phyloP scores from a whole-genome alignment of 305 asterid species.

The Fraxinus nigra region DNA sequence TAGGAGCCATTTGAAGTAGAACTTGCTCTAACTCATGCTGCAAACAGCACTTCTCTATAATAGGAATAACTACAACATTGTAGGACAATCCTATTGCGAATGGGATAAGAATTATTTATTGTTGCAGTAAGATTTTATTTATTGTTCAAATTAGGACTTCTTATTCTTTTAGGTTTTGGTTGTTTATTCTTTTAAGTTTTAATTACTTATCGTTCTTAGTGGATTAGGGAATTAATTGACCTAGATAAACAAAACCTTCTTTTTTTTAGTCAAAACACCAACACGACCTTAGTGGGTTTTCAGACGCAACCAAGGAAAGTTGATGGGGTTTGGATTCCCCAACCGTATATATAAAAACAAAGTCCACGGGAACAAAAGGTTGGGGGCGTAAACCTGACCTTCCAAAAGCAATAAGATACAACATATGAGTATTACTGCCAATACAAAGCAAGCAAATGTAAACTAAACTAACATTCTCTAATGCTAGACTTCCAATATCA shows the following conservation, averaged over 20 bases:
- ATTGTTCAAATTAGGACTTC: not conserved
- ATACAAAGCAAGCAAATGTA: not conserved
- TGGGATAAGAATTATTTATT: not conserved
- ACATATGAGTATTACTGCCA: not conserved
- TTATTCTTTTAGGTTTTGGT: not conserved
- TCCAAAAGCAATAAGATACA: not conserved
- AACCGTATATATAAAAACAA: not conserved
- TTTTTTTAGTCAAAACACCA: not conserved
- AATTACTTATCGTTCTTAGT: not conserved
- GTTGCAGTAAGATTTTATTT: not conserved
- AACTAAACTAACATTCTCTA: not conserved
- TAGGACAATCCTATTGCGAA: not conserved
- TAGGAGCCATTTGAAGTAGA: not conserved
- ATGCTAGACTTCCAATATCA: not conserved
- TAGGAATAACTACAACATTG: not conserved
- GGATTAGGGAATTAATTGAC: not conserved
- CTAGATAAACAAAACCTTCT: not conserved
- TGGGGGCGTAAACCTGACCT: not conserved
- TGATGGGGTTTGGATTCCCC: not conserved
- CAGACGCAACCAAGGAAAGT: not conserved
- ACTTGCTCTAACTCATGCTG: not conserved
- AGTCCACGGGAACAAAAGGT: not conserved
- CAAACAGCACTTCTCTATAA: not conserved
- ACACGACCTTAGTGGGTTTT: not conserved
- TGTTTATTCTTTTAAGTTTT: not conserved